Conservation (phyloP, 164 flowering plant species). For the Vitis rupestris region DNA sequence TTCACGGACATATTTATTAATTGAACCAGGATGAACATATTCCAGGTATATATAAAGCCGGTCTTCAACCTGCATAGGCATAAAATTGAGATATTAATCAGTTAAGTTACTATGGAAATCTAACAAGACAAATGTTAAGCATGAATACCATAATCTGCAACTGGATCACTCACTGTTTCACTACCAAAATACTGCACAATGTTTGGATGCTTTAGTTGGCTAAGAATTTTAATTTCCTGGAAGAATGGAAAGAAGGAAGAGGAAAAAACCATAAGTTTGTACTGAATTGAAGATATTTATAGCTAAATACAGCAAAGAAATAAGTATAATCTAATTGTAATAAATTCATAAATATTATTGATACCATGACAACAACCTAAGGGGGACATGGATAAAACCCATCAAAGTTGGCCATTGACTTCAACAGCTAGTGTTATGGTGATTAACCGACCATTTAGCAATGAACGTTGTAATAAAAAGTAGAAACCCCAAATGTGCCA, state of each 20-base stretch:
- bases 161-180: slow-evolving; percentile 67
- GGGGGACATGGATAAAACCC: too few species aligned
- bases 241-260: slow-evolving; percentile 17
- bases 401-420: too few species aligned
- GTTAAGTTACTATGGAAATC: too few species aligned
- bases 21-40: slow-evolving; percentile 93
- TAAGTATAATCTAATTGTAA: too few species aligned
- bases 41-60: slow-evolving; percentile 81
- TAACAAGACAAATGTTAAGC: not conserved
- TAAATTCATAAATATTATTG: too few species aligned
- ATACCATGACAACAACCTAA: too few species aligned
- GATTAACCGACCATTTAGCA: too few species aligned
- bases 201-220: slow-evolving; percentile 88
- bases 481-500: too few species aligned
- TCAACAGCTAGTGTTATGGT: too few species aligned
- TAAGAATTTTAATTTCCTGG: slow-evolving; percentile 91
- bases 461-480: too few species aligned
- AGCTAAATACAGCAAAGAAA: not conserved
- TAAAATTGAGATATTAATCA: not conserved
- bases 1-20: slow-evolving; percentile 78
- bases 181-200: slow-evolving; percentile 98
- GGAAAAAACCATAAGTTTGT: not conserved
- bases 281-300: not conserved
- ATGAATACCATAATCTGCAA: not conserved
- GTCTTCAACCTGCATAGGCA: slow-evolving; percentile 63